Percentiles rank a stretch among this genome's conserved stretches.
These are phyloP conservation scores for Xylariaceae sp. DNA, from an alignment of 2,329 filamentous ascomycete species.

Conservation along the genomic window DNA sequence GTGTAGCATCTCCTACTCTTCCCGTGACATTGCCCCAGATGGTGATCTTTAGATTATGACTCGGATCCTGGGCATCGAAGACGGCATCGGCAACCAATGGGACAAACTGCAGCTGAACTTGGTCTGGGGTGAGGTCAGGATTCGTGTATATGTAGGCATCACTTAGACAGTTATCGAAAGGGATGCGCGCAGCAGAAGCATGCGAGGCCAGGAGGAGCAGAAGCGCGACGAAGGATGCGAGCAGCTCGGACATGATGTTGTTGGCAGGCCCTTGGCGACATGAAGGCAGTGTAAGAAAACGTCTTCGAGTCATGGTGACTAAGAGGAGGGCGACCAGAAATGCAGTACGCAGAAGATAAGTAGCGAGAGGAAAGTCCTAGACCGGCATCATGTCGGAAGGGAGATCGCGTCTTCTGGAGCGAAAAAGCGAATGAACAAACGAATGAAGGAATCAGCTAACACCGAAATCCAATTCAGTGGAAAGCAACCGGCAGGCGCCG, in stretches of 20 bases:
- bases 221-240: slow-evolving; percentile 7
- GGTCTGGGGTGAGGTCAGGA: slow-evolving; percentile 29
- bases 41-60: slow-evolving; percentile 68
- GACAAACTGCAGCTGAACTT: slow-evolving; percentile 70
- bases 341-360: not conserved
- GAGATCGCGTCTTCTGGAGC: not conserved
- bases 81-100: slow-evolving; percentile 70
- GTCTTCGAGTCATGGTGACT: not conserved
- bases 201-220: slow-evolving; percentile 41
- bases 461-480: too few relatives aligned
- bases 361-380: not conserved
- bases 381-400: not conserved
- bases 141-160: slow-evolving; percentile 52
- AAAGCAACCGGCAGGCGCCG: too few relatives aligned
- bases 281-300: too few relatives aligned
- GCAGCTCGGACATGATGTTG: too few relatives aligned
- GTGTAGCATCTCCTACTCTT: slow-evolving; percentile 49
- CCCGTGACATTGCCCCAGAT: slow-evolving; percentile 92
- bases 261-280: too few relatives aligned
- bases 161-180: slow-evolving; percentile 80
- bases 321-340: not conserved
- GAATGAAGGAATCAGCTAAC: not conserved
- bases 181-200: slow-evolving; percentile 61
- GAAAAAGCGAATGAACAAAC: not conserved
- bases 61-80: slow-evolving; percentile 60